Evolutionary conservation across 352 stramenopile genomes (phyloP), one percentile per base, ranked within the genome.

Genomic region (Globisporangium paroecandrum): DNA sequence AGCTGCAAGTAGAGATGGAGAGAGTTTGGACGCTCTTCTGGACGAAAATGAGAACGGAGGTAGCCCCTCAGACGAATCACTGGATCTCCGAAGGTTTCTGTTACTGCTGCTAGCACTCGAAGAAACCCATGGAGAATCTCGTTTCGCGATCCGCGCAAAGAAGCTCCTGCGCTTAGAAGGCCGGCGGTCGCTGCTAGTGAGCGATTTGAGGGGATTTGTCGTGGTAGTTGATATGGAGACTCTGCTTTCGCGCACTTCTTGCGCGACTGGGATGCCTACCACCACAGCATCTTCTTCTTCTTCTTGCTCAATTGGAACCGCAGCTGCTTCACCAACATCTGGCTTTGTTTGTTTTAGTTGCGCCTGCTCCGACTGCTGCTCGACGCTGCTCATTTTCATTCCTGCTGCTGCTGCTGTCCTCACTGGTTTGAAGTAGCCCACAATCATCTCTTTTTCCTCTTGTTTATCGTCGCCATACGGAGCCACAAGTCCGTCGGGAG

Each of bases 391-490:
- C 29, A 36, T 32, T 36, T 47, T 36, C 4, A 58, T 25, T n/a
- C n/a, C n/a, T 58, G 47, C 29, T 8, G 24, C 10, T 8, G 6
- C 20, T 25, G 10, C 8, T 32, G 29, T 46, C 36, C 43, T 59
- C 60, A 65, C 62, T 5, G 66, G 66, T 58, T 64, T 67, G 57
- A 79, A 78, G 59, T 83, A 83, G 7, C 75, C 77, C 4, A 78
- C 68, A 67, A 84, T 69, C 73, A 82, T 79, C 47, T 81, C 65
- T 34, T 82, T 72, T 24, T 41, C 22, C 0, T 68, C 53, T 13
- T 55, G 25, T 1, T 60, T 53, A 3, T 67, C 29, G 2, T 43
- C 29, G 10, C 15, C 43, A 32, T 51, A 22, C 32, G 55, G 1
- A 53, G 62, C 9, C 24, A 29, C 8, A 12, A 22, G 25, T 3